These are phyloP conservation scores for Xylaria arbuscula DNA, from an alignment of 2,329 filamentous ascomycete genomes.

Conservation along the genomic window DNA sequence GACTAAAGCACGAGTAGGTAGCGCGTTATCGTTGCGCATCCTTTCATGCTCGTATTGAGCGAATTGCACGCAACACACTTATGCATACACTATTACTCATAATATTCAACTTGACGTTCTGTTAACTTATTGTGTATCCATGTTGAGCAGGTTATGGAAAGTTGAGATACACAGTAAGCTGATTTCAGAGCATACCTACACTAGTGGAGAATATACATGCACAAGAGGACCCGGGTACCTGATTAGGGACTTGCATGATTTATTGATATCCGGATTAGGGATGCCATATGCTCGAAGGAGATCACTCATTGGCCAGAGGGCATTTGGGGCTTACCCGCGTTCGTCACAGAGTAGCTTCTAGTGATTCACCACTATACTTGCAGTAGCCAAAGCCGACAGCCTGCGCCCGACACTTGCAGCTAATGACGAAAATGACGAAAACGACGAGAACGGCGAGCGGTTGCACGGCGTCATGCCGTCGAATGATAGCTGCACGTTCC, in stretches of 20 bases:
- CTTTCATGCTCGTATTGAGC: neutral
- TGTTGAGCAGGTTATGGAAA: neutral
- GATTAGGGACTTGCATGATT: slow-evolving; percentile 31
- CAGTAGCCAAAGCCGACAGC: slow-evolving; percentile 3
- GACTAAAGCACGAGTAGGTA: neutral
- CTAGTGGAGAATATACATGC: neutral
- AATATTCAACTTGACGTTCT: neutral
- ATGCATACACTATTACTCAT: no score
- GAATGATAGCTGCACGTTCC: slow-evolving; percentile 23
- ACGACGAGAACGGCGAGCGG: slow-evolving; percentile 18
- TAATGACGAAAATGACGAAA: slow-evolving; percentile 17
- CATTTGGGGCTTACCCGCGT: slow-evolving; percentile 1
- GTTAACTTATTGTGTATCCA: neutral
- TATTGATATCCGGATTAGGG: slow-evolving; percentile 26
- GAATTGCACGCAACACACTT: neutral
- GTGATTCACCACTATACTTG: neutral
- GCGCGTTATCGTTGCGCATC: neutral
- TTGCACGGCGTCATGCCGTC: slow-evolving; percentile 32
- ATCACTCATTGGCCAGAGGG: slow-evolving; percentile 18
- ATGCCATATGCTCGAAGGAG: neutral
- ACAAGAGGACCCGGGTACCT: slow-evolving; percentile 12
- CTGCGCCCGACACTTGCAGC: neutral
- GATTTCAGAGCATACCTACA: slow-evolving; percentile 7
- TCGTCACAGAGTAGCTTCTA: neutral
- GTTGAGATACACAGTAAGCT: slow-evolving; percentile 15